Evolutionary conservation across 495 filamentous ascomycete species (phyloP), one percentile per base, ranked within the genome.

Genomic region (Sporormia fimetaria): DNA sequence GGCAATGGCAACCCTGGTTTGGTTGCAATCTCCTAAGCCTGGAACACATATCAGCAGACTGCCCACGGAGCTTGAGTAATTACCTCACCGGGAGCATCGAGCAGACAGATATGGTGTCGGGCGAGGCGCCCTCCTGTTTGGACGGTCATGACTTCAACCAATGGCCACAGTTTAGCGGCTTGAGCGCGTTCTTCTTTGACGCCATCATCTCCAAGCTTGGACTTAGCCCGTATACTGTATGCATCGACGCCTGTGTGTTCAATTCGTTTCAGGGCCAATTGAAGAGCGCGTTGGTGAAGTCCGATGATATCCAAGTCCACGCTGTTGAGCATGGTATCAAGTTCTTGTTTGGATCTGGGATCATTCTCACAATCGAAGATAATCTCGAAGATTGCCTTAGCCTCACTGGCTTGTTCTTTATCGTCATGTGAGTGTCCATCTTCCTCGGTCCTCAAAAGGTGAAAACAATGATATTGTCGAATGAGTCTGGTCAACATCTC

Each of bases 1-100:
- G 21, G 36, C 27, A 2, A 25, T 21, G 5, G 43, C 35, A 6
- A 29, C 40, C 2, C 43, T 9, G 35, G 7, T 40, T 5, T 47
- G 43, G 16, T 47, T 40, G 15, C 32, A 14, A 17, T 47, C 43
- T 7, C 43, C 43, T 3, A 33, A 15, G 6, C 43, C 43, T 47
- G 14, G 21, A 25, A 21, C 5, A 8, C 6, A 17, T 24, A 5
- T 32, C 10, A 15, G 6, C 3, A n/a, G n/a, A n/a, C n/a, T n/a
- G n/a, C n/a, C n/a, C n/a, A n/a, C n/a, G n/a, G n/a, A n/a, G n/a
- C n/a, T n/a, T n/a, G n/a, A n/a, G n/a, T n/a, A n/a, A n/a, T n/a
- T n/a, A n/a, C n/a, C n/a, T n/a, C n/a, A n/a, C n/a, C n/a, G n/a
- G n/a, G n/a, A n/a, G n/a, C n/a, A n/a, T n/a, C n/a, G n/a, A n/a